Base-by-base conservation (phyloP, 2,329 filamentous ascomycete genomes). In the Phaeosphaeriaceae sp. region DNA sequence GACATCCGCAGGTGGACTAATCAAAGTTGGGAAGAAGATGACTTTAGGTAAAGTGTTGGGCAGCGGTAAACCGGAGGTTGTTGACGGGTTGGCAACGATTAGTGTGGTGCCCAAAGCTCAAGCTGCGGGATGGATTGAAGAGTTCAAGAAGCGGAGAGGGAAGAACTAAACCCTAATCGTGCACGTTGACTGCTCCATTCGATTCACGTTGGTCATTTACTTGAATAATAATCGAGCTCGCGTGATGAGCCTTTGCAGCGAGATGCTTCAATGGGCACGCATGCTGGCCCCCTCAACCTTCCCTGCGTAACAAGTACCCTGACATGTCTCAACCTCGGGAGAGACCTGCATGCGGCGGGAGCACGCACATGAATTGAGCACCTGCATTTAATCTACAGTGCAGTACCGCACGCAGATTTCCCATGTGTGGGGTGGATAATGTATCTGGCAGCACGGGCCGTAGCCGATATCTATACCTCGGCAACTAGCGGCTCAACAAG, bases 11-110 rank as follows among this genome's bases (percentile, higher is more conserved):
- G 92, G 92, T 0, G 92, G 92, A 0, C 73, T 99, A 63, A 84
- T 96, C 64, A 97, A 96, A 77, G 87, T 92, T 17, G 93, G 94
- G 39, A 92, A 90, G 82, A 94, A 93, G 68, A 81, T 94, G 56
- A 79, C 84, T 16, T 72, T 97, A 60, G 74, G 91, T 42, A 89
- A 91, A 77, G 83, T 93, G 23, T 74, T 97, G 55, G 80, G 80
- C 7, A 84, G 84, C 7, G 91, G 89, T 6, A 92, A 88, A 66
- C 85, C 95, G 6, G 92, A 96, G 75, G 81, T 99, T 8, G 86
- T 96, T 38, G 93, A 99, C 74, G 88, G 90, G 23, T 75, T 97
- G 55, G 83, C 97, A 18, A 86, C 80, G 67, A 85, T 99, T 23
- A 92, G 90, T 68, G 85, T 97, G 1, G 81, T 99, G 57, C 93